Base-by-base conservation (phyloP, 805 yeast genomes). In the Metschnikowia cubensis region DNA sequence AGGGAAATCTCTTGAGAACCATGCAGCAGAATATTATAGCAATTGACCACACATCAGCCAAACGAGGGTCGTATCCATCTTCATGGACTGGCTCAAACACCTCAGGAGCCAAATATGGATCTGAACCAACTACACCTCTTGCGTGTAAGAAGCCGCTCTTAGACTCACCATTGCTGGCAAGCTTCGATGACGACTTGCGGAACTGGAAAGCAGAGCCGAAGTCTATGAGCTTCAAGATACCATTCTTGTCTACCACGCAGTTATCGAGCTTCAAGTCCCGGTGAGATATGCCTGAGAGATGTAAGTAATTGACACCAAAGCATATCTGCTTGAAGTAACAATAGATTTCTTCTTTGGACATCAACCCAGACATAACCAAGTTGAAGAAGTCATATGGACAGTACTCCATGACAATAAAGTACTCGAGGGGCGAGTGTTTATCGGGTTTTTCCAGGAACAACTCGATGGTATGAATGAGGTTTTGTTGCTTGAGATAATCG, bases 91-190 rank as follows among this genome's bases (percentile, higher is more conserved):
- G 68, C 47, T 62, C 65, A 49, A 92, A 76, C 39, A 92, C 91
- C 66, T 92, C 99, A 0, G 98, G 98, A 0, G 97, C 94, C 53
- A 92, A 71, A 63, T 92, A 92, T 2, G 99, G 98, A 67, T 92
- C 99, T 1, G 96, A 87, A 14, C 99, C 99, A 11, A 92, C 96
- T 20, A 92, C 80, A 14, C 98, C 98, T 38, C 80, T 76, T 0
- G 96, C 90, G 51, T 76, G 72, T 2, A 64, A 55, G 15, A 86
- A 81, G 20, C 82, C 76, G 49, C 76, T 79, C 6, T 67, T 65
- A 47, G 79, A 81, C 55, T 77, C 82, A 17, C 40, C 35, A 15
- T 37, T 49, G 3, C 41, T 20, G 15, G 48, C 25, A 21, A 35
- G 40, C 18, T 52, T 40, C 6, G 21, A 7, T 4, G 45, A 42